A percentile compares a stretch with the other conserved stretches of the same genome.
Conservation (phyloP, 768 basidiomycete genomes). For the Phylloporus arenicola region DNA sequence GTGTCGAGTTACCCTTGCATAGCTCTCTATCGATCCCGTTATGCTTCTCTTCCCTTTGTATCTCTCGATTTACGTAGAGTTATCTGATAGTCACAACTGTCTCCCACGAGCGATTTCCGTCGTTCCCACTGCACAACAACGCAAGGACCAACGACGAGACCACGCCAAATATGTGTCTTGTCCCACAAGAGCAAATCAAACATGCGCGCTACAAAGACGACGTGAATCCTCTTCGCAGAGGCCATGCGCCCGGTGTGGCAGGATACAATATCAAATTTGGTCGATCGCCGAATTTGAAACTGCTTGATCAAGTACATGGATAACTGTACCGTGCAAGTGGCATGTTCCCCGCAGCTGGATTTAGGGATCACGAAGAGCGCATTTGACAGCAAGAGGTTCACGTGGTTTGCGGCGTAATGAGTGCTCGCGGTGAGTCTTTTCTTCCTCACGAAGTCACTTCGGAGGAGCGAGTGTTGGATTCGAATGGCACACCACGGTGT, state of each 20-base stretch:
- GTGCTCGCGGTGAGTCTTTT: too few species aligned
- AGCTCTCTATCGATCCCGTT: background rate
- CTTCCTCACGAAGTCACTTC: too few species aligned
- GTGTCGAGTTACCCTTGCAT: background rate
- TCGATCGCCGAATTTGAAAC: too few species aligned
- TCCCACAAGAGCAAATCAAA: conserved; percentile 40
- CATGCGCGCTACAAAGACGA: conserved; percentile 22
- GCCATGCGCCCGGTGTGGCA: too few species aligned
- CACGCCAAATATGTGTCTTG: conserved; percentile 29
- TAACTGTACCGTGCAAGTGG: too few species aligned
- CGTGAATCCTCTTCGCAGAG: too few species aligned
- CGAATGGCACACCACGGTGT: conserved; percentile 69
- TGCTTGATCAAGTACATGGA: too few species aligned
- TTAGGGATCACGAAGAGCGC: too few species aligned
- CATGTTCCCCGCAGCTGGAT: too few species aligned
- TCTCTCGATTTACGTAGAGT: conserved; percentile 1
- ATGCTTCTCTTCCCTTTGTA: conserved; percentile 2
- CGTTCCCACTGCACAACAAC: background rate
- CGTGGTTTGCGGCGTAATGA: too few species aligned
- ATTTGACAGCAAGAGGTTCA: too few species aligned
- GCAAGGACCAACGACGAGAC: conserved; percentile 14
- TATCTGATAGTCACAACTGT: background rate
- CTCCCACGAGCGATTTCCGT: background rate
- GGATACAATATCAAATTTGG: too few species aligned
- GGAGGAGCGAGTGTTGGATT: conserved; percentile 52